Base-by-base conservation (phyloP, 2,329 filamentous ascomycete species). In the Talaromyces funiculosus region DNA sequence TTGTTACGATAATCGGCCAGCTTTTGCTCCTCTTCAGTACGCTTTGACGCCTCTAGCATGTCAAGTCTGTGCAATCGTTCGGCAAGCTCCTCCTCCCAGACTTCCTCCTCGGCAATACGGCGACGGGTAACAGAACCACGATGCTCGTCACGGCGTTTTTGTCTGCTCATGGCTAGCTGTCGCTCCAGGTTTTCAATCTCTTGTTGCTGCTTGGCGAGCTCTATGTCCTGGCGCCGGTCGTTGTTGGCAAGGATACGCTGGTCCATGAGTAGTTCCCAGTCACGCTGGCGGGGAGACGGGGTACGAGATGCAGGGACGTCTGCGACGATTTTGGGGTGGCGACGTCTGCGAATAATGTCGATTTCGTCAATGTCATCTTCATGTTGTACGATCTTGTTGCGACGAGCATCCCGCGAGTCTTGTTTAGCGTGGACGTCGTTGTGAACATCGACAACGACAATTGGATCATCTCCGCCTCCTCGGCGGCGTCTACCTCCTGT, bases 11-110 rank as follows among this genome's bases (percentile, higher is more conserved):
- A 59, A 24, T 65, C 63, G 12, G 56, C 56, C 22, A 61, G 37
- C 14, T 33, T 49, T 10, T 62, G 53, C 22, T 62, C 63, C 37
- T 66, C 63, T 70, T 54, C 71, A 67, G 64, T 76, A 71, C 68
- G 80, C 75, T 64, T 77, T 69, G 69, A 78, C 70, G 59, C 74
- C 70, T 73, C 76, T 64, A 67, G 74, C 64, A 64, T 64, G 49
- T 75, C 69, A 22, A 74, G 67, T 35, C 68, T 67, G 38, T 71
- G 74, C 55, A 75, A 68, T 53, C 75, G 74, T 47, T 75, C 72
- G 57, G 68, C 70, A 49, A 73, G 70, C 62, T 75, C 74, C 18
- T 74, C 69, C 73, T 79, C 65, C 70, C 77, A 65, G 70, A 73
- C 65, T 62, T 79, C 75, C 12, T 81, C 78, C 58, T 78, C 74